These are phyloP conservation scores for Leishmania aethiopica DNA, from an alignment of 208 protist genomes.

Conservation along the genomic window DNA sequence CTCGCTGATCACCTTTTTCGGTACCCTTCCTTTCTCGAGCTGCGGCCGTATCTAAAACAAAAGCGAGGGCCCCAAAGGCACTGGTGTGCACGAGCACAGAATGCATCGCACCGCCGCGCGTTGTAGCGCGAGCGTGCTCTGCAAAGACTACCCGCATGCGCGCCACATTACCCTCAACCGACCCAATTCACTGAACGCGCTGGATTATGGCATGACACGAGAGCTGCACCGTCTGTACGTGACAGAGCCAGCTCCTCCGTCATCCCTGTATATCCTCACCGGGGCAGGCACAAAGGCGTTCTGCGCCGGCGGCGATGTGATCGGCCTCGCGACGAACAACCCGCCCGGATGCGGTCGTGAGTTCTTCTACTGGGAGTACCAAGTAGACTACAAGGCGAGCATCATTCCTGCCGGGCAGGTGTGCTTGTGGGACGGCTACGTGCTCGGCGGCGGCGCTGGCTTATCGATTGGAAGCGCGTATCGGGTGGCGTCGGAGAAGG, in stretches of 20 bases:
- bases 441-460: conserved; percentile 83
- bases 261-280: conserved; percentile 56
- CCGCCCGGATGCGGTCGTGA: conserved; percentile 27
- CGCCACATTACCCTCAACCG: conserved; percentile 62
- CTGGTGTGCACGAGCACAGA: background rate
- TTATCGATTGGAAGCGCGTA: conserved; percentile 71
- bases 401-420: conserved; percentile 59
- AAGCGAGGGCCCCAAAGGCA: background rate
- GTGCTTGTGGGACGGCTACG: conserved; percentile 82
- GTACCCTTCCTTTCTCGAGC: background rate
- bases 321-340: conserved; percentile 39
- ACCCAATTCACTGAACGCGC: conserved; percentile 63
- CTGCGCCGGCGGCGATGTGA: conserved; percentile 87
- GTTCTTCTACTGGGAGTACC: conserved; percentile 78
- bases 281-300: conserved; percentile 76
- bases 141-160: conserved; percentile 50
- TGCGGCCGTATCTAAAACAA: too few species aligned
- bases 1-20: background rate
- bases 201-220: conserved; percentile 58
- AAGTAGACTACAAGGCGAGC: conserved; percentile 65
- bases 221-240: conserved; percentile 42
- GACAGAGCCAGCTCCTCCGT: conserved; percentile 31
- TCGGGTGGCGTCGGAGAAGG: conserved; percentile 77
- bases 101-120: background rate
- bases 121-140: conserved; percentile 34